Percentiles rank a stretch among this genome's conserved stretches.
Conservation (phyloP, 352 stramenopile genomes). For the Ophiocytium majus region DNA sequence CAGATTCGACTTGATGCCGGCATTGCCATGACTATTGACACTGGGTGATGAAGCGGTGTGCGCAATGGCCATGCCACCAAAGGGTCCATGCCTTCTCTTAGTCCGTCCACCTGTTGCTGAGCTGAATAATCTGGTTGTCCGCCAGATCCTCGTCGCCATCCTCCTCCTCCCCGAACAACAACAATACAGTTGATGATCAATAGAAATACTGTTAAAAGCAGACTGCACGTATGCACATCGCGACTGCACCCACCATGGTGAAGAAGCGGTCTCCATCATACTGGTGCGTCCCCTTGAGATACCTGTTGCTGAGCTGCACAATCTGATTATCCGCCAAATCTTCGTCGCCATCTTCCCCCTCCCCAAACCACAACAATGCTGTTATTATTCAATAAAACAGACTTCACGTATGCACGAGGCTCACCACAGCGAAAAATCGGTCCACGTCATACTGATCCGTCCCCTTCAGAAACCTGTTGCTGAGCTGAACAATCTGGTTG, state of each 20-base stretch:
- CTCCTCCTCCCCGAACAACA: slow-evolving; percentile 48
- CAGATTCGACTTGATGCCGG: too few relatives aligned
- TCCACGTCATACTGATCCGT: slow-evolving; percentile 56
- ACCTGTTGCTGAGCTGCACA: slow-evolving; percentile 30
- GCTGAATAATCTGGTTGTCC: slow-evolving; percentile 42
- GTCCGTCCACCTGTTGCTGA: slow-evolving; percentile 40
- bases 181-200: too few relatives aligned
- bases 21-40: too few relatives aligned
- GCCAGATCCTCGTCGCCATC: slow-evolving; percentile 49
- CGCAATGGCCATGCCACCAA: too few relatives aligned
- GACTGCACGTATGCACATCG: too few relatives aligned
- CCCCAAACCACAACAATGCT: too few relatives aligned
- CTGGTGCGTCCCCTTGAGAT: slow-evolving; percentile 51
- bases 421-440: neutral
- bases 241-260: slow-evolving; percentile 55
- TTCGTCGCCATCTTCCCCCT: slow-evolving; percentile 52
- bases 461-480: slow-evolving; percentile 46
- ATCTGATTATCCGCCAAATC: slow-evolving; percentile 43
- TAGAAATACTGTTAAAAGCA: too few relatives aligned
- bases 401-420: neutral
- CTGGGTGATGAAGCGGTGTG: too few relatives aligned
- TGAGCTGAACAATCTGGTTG: slow-evolving; percentile 39
- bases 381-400: too few relatives aligned
- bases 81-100: too few relatives aligned
- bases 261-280: slow-evolving; percentile 60